Evolutionary conservation across 2,329 filamentous ascomycete species (phyloP), one percentile per base, ranked within the genome.

Genomic region (Penicillium paneum): DNA sequence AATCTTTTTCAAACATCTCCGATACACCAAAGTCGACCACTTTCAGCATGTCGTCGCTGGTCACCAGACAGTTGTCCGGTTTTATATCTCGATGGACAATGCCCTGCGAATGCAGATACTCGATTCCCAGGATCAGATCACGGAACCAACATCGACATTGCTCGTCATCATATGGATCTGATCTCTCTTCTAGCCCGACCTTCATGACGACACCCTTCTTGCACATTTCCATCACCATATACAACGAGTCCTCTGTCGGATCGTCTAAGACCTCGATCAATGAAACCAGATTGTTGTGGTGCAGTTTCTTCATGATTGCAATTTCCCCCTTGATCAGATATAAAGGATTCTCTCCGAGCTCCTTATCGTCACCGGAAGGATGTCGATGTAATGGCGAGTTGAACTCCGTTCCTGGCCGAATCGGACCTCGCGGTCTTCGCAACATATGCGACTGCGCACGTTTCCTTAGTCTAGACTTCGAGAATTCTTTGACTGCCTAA

Each of bases 221-320:
- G 78, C 94, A 99, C 90, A 97, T 96, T 72, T 99, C 94, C 72
- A 99, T 82, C 21, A 99, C 94, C 90, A 99, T 97, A 76, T 97
- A 99, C 12, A 99, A 77, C 3, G 92, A 96, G 72, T 99, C 94
- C 69, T 97, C 91, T 44, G 93, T 87, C 0, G 94, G 93, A 68
- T 97, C 94, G 70, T 97, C 94, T 48, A 99, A 79, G 3, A 99
- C 94, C 74, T 99, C 94, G 61, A 96, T 90, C 47, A 99, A 78
- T 42, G 89, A 86, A 13, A 97, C 93, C n/a, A 99, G 79, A 68
- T 97, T 99, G 28, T 86, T 88, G 68, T 99, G 94, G 68, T 97
- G 87, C 43, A 97, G 81, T 76, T 97, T 97, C 79, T 97, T 99
- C 92, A 99, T 97, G 69, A 97, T 95, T 55, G 94, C 94, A 66